Conservation (phyloP, 306 rosid species). For the Purshia tridentata region DNA sequence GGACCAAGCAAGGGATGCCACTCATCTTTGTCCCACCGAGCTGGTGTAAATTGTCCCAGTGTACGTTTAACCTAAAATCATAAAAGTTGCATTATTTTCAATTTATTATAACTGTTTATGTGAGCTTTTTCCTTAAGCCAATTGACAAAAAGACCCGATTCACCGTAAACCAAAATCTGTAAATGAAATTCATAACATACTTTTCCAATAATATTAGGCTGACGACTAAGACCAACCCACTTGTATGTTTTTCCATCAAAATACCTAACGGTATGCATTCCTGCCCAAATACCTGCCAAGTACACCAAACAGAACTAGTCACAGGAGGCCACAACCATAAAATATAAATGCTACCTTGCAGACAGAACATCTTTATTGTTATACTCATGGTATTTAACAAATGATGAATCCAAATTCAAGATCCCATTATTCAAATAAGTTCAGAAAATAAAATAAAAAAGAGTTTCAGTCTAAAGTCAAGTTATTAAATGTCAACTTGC, state of each 20-base stretch:
- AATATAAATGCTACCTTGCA: not conserved
- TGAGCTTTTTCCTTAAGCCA: not conserved
- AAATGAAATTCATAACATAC: conserved; percentile 44
- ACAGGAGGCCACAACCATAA: conserved; percentile 7
- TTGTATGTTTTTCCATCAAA: conserved; percentile 97
- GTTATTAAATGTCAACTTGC: not conserved
- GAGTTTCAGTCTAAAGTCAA: not conserved
- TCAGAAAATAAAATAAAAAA: not conserved
- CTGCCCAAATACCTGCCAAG: conserved; percentile 96
- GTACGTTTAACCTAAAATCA: conserved; percentile 78
- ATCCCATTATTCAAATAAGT: not conserved
- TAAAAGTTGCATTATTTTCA: not conserved
- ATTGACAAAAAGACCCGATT: not conserved
- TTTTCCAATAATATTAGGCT: conserved; percentile 91
- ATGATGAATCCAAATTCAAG: not conserved
- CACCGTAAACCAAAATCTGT: conserved; percentile 6
- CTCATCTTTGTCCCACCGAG: conserved; percentile 99
- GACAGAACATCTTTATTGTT: not conserved
- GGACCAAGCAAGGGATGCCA: conserved; percentile 99
- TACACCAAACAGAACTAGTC: conserved; percentile 23
- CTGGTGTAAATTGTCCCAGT: conserved; percentile 91
- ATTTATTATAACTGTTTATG: no score
- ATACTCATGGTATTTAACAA: not conserved
- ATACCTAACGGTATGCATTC: conserved; percentile 95
- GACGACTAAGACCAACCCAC: conserved; percentile 99